Conservation (phyloP, 495 filamentous ascomycete genomes). For the Cercophora sp. region DNA sequence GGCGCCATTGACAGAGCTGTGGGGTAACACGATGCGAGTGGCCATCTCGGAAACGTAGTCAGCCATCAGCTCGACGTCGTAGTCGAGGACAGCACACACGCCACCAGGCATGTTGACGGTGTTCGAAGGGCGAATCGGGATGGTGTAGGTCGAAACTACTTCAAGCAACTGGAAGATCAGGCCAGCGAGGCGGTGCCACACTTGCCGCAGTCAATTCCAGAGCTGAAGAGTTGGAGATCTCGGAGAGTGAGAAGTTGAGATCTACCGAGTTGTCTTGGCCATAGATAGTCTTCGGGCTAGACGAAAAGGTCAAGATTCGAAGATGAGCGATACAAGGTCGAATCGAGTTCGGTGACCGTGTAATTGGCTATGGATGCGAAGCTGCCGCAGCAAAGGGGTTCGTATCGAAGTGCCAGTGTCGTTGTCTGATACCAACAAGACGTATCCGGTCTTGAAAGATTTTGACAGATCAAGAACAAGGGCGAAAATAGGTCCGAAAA, state of each 20-base stretch:
- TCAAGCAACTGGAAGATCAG: conserved; percentile 38
- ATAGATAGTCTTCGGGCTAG: too few relatives aligned
- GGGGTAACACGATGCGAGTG: conserved; percentile 71
- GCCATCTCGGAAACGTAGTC: conserved; percentile 96
- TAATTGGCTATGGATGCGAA: too few relatives aligned
- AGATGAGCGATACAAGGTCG: too few relatives aligned
- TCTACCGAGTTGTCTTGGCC: conserved; percentile 42
- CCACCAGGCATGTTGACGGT: conserved; percentile 62
- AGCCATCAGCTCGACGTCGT: conserved; percentile 97
- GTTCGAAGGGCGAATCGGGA: conserved; percentile 20
- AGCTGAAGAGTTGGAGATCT: conserved; percentile 37
- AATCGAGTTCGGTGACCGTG: too few relatives aligned
- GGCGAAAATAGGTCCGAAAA: conserved; percentile 11
- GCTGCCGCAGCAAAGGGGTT: too few relatives aligned
- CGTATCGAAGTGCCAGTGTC: conserved; percentile 3
- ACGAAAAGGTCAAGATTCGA: too few relatives aligned
- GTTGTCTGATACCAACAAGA: not conserved
- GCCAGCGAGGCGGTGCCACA: conserved; percentile 18
- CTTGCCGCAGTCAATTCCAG: conserved; percentile 29
- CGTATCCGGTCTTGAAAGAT: not conserved
- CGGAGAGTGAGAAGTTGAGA: conserved; percentile 25
- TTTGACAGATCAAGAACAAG: not conserved
- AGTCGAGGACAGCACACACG: conserved; percentile 93
- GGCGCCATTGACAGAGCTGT: conserved; percentile 60
- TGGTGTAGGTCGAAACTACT: conserved; percentile 32